These are phyloP conservation scores for Trichoderma simmonsii DNA, from an alignment of 2,329 filamentous ascomycete species.

Conservation along the genomic window DNA sequence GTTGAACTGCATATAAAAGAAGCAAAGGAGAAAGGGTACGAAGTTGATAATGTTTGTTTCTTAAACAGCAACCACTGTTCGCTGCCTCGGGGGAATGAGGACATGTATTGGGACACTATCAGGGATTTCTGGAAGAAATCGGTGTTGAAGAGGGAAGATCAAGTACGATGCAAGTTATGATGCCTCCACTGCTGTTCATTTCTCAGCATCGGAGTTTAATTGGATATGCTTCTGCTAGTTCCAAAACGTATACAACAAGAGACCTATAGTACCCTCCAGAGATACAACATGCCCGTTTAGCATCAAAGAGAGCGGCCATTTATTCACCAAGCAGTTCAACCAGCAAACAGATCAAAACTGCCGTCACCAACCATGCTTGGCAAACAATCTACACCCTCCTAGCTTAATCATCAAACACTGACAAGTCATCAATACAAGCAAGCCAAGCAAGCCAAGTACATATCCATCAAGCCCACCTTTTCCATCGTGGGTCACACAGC, in stretches of 20 bases:
- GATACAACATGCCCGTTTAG: background rate
- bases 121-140: background rate
- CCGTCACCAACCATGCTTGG: background rate
- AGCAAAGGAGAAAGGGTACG: background rate
- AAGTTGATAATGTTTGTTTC: background rate
- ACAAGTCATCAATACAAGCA: background rate
- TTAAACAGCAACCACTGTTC: background rate
- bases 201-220: background rate
- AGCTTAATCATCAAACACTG: background rate
- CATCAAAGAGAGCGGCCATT: background rate
- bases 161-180: background rate
- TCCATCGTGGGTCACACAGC: background rate
- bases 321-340: background rate
- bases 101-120: constrained; percentile 3
- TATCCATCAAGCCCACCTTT: background rate
- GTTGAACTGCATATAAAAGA: constrained; percentile 6
- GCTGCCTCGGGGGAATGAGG: background rate
- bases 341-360: background rate
- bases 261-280: background rate
- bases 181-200: background rate
- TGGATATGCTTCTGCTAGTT: background rate
- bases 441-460: background rate
- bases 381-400: background rate
- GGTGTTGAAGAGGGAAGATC: background rate
- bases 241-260: background rate